Conservation (phyloP, 768 basidiomycete genomes). For the Leccinum sublutescens region DNA sequence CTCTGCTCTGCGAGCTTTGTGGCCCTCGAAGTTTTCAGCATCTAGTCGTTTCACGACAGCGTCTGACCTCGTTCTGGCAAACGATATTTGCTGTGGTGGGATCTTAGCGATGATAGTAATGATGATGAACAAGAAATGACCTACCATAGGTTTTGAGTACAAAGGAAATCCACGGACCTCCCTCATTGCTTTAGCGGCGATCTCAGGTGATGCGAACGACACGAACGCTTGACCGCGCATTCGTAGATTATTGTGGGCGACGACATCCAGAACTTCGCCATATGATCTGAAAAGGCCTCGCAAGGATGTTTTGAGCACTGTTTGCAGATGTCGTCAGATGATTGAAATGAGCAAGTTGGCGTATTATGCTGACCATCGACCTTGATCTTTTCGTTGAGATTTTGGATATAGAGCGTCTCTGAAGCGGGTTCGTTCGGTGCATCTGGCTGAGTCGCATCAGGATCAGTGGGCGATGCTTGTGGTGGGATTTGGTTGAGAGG, state of each 20-base stretch:
- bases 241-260: conserved; percentile 89
- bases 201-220: conserved; percentile 79
- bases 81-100: conserved; percentile 84
- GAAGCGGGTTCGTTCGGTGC: conserved; percentile 49
- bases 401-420: conserved; percentile 95
- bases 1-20: conserved; percentile 70
- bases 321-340: conserved; percentile 8
- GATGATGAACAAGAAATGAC: conserved; percentile 14
- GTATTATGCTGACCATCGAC: conserved; percentile 51
- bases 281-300: conserved; percentile 90
- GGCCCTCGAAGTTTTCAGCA: conserved; percentile 62
- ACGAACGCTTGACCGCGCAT: conserved; percentile 99
- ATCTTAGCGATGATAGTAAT: conserved; percentile 1
- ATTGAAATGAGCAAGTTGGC: conserved; percentile 3
- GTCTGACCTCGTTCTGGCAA: conserved; percentile 86
- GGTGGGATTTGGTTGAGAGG: conserved; percentile 29
- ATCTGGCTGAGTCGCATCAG: conserved; percentile 19
- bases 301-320: conserved; percentile 87
- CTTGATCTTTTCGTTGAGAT: conserved; percentile 93
- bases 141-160: conserved; percentile 95
- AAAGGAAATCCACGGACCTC: conserved; percentile 94
- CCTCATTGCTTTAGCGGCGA: conserved; percentile 83
- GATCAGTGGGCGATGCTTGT: conserved; percentile 21
- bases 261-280: conserved; percentile 91
- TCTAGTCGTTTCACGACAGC: conserved; percentile 81